Base-by-base conservation (phyloP, 805 yeast genomes). In the Pichia deserticola region DNA sequence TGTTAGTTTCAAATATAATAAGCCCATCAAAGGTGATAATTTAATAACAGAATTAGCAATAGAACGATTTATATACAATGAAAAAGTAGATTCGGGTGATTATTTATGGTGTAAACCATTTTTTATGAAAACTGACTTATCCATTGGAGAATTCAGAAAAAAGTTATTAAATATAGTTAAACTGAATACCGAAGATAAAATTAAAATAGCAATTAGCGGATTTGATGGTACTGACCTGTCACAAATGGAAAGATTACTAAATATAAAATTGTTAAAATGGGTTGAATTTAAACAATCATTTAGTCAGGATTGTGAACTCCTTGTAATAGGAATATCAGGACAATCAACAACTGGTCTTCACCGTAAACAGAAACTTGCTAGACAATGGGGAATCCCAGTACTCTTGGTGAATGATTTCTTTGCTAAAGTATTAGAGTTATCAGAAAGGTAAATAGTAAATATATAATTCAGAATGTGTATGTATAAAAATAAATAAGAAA, bases 211-310 rank as follows among this genome's bases (percentile, higher is more conserved):
- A 5, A 60, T 65, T 6, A 65, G 68, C 1, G 67, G 66, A 2
- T 65, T 65, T 41, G 54, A 56, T 40, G 68, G 66, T 7, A 58
- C 65, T 3, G 67, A 65, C 29, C 44, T 64, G 40, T 52, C 64
- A 2, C 68, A 65, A 42, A 27, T 65, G 9, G 65, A 59, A 25
- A 81, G 77, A 27, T 79, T 85, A 54, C 71, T 93, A 41, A 71
- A 85, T n/a, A 58, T 68, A 25, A 62, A 76, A 39, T 59, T 85
- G 15, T 76, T 40, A 0, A 7, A 9, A 1, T 44, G 82, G 38
- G 76, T 81, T 44, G 71, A 71, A 36, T 74, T 75, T 52, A 69
- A 75, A 45, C 77, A 75, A 3, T 68, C 75, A 5, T 71, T 87
- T 51, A 76, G 74, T 9, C 63, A 71, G 9, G 66, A 68, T 7